These are phyloP conservation scores for Wallacemonas sp. DNA, from an alignment of 208 protist species.

Conservation along the genomic window DNA sequence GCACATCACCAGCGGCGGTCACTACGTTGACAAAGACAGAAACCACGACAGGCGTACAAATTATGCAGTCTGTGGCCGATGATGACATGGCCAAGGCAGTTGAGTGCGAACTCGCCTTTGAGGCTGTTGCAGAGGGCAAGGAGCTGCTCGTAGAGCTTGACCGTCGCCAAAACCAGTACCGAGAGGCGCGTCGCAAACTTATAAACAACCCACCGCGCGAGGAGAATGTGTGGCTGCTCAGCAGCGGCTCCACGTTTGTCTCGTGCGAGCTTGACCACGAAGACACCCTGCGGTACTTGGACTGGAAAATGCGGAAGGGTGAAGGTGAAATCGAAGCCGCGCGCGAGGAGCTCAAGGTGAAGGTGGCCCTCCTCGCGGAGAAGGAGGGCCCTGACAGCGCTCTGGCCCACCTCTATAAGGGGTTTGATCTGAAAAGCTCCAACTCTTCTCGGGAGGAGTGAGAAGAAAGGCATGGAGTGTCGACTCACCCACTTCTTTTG, in stretches of 20 bases:
- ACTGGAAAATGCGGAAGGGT: conserved; percentile 54
- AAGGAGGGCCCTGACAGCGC: conserved; percentile 79
- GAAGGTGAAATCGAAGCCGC: conserved; percentile 62
- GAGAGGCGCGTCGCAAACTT: conserved; percentile 65
- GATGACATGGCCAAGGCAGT: conserved; percentile 31
- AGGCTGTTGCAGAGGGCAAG: conserved; percentile 67
- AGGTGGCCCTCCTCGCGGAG: conserved; percentile 75
- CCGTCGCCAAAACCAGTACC: conserved; percentile 77
- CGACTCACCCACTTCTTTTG: not conserved
- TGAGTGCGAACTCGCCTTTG: conserved; percentile 59
- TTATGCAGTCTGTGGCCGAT: conserved; percentile 2
- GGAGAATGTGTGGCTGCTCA: conserved; percentile 76
- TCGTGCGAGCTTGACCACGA: conserved; percentile 54
- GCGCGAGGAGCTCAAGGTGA: conserved; percentile 71
- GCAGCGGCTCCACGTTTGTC: conserved; percentile 80
- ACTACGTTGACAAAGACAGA: too few species aligned
- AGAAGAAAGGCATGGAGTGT: not conserved
- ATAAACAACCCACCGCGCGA: conserved; percentile 27
- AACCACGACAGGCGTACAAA: too few species aligned
- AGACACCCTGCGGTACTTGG: conserved; percentile 60
- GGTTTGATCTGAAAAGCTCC: conserved; percentile 66
- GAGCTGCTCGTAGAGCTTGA: conserved; percentile 76
- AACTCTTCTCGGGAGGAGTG: not conserved
- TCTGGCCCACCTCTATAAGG: conserved; percentile 61
- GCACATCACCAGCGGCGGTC: too few species aligned